phyloP scores from a whole-genome alignment of 768 basidiomycete species.

The Hygrophorus pudorinus region DNA sequence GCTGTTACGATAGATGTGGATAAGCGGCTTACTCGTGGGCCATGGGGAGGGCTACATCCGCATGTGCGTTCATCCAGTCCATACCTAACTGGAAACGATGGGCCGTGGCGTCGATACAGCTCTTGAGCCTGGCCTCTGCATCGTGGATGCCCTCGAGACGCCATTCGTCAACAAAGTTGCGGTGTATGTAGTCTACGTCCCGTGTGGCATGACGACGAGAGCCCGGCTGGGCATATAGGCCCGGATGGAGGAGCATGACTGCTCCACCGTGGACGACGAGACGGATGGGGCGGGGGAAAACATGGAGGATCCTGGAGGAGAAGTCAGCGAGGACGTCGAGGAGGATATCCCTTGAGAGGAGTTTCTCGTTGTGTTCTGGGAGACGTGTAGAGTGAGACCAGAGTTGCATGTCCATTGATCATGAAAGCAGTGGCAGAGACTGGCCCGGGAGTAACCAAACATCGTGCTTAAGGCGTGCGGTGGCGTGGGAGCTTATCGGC shows the following conservation, averaged over 20 bases:
- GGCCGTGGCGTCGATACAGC: constrained; percentile 50
- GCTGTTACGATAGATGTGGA: neutral
- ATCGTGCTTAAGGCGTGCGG: too few relatives aligned
- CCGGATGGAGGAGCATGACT: constrained; percentile 58
- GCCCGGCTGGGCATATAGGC: constrained; percentile 24
- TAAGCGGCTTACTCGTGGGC: constrained; percentile 41
- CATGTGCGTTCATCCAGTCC: constrained; percentile 75
- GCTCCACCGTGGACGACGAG: constrained; percentile 67
- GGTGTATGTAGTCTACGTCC: constrained; percentile 59
- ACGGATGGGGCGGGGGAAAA: constrained; percentile 39
- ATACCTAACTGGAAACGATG: constrained; percentile 36
- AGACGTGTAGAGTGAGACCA: too few relatives aligned
- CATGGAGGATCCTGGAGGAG: constrained; percentile 33
- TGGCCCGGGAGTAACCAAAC: too few relatives aligned
- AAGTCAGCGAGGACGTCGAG: constrained; percentile 37
- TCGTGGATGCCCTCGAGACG: constrained; percentile 34
- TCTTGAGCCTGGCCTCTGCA: constrained; percentile 42
- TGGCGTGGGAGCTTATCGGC: too few relatives aligned
- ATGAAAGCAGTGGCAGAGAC: too few relatives aligned
- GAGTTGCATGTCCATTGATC: too few relatives aligned
- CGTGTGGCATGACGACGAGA: constrained; percentile 43
- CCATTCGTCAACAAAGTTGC: constrained; percentile 52
- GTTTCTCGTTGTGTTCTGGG: constrained; percentile 24
- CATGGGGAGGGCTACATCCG: constrained; percentile 63
- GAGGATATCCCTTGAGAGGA: constrained; percentile 34